Evolutionary conservation across 768 basidiomycete genomes (phyloP).

Genomic region (Pleurotus tuber-regium): DNA sequence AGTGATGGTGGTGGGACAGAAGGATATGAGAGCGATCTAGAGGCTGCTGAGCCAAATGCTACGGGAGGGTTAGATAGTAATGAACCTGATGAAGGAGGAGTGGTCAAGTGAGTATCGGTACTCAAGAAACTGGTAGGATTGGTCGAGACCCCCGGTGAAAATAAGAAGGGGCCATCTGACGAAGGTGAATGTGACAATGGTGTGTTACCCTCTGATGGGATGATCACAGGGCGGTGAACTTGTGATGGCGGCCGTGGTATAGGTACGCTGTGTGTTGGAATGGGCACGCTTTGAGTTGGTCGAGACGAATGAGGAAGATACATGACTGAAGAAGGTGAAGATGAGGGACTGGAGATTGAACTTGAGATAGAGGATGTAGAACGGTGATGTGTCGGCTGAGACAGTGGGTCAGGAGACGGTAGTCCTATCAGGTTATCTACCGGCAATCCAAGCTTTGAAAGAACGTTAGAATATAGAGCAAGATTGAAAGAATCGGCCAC

Average conservation of each 20-base stretch:
- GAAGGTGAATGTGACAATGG: conserved; percentile 66
- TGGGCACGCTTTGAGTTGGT: conserved; percentile 61
- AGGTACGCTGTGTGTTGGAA: conserved; percentile 68
- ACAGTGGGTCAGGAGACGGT: conserved; percentile 60
- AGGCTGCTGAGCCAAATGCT: conserved; percentile 29
- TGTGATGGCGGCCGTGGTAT: conserved; percentile 73
- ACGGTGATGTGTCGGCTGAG: conserved; percentile 69
- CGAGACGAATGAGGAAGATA: conserved; percentile 30
- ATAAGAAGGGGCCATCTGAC: conserved; percentile 64
- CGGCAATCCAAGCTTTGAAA: conserved; percentile 60
- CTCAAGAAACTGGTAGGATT: conserved; percentile 56
- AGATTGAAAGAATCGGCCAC: conserved; percentile 27
- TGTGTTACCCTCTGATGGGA: conserved; percentile 51
- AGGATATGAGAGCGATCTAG: conserved; percentile 65
- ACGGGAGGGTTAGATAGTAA: conserved; percentile 40
- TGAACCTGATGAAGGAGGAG: conserved; percentile 66
- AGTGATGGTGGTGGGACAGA: conserved; percentile 82
- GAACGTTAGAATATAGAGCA: conserved; percentile 9
- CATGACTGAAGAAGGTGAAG: conserved; percentile 45
- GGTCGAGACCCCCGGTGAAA: conserved; percentile 57
- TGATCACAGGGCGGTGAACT: conserved; percentile 52
- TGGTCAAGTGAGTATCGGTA: conserved; percentile 64
- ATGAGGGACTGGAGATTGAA: conserved; percentile 34
- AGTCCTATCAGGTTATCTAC: conserved; percentile 81
- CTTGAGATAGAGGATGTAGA: conserved; percentile 34